Conservation (phyloP, 2,329 filamentous ascomycete genomes). For the Myrmaecium sp. region DNA sequence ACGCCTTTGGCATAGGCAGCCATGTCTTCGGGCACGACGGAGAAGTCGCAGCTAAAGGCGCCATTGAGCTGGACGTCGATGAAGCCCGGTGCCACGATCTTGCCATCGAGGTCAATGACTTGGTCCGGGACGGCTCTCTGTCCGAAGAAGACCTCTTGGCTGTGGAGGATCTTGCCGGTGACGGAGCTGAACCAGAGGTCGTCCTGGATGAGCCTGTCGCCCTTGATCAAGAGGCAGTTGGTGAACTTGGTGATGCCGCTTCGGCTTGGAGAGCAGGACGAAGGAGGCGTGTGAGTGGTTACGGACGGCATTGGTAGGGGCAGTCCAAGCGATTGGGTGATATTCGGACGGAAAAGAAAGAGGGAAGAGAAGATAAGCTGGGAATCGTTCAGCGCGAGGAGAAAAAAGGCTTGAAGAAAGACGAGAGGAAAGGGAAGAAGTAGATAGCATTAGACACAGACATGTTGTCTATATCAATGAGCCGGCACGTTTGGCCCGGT, state of each 20-base stretch:
- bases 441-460: too few relatives aligned
- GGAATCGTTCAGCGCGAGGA: too few relatives aligned
- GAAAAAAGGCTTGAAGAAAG: too few relatives aligned
- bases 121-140: conserved; percentile 52
- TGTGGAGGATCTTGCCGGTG: conserved; percentile 67
- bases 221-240: conserved; percentile 64
- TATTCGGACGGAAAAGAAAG: too few relatives aligned
- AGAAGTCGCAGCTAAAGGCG: conserved; percentile 86
- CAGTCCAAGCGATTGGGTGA: conserved; percentile 1
- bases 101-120: conserved; percentile 63
- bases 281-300: conserved; percentile 14
- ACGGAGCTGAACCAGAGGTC: conserved; percentile 80
- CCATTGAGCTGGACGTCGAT: conserved; percentile 90
- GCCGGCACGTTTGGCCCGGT: too few relatives aligned
- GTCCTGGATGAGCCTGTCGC: conserved; percentile 48
- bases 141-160: conserved; percentile 48
- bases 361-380: too few relatives aligned
- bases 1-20: conserved; percentile 57
- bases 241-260: conserved; percentile 65
- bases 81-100: conserved; percentile 69
- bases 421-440: too few relatives aligned
- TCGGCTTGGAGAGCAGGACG: conserved; percentile 19
- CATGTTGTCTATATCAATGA: too few relatives aligned
- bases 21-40: conserved; percentile 52
- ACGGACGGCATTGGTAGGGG: conserved; percentile 22